Evolutionary conservation across 179 eudicot species (phyloP), one percentile per base, ranked within the genome.

Genomic region (Nepenthes alata): DNA sequence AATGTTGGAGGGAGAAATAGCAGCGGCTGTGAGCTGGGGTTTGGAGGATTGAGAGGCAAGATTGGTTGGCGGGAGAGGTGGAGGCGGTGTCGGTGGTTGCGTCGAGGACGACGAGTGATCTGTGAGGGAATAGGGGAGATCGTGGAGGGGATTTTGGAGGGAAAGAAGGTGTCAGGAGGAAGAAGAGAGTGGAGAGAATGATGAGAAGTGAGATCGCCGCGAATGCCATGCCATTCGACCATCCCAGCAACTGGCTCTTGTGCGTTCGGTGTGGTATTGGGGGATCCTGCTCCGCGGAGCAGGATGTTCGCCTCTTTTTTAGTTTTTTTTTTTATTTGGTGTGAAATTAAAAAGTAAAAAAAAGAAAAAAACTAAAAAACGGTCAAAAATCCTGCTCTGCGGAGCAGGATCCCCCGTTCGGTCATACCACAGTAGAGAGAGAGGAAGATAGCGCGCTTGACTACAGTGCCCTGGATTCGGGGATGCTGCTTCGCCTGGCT

Each of bases 51-150:
- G 81, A 72, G 35, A 76, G 54, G 45, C 79, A 77, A 53, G 81
- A 50, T 13, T 48, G 66, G 11, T 34, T 13, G 35, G 59, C 13
- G 37, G 75, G 47, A 16, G 25, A 16, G 25, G 25, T 16, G 25
- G 25, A 16, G 25, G 25, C 25, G 25, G 25, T 16, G 25, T 16
- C 25, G 61, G 72, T 16, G 62, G 67, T 6, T 39, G 45, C 0
- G 52, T 48, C 47, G 59, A 80, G 79, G 72, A 76, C 82, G 59
- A 73, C 64, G 57, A 79, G 86, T 74, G 75, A 68, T 55, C 88
- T 66, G 66, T 55, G 80, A 15, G 35, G 37, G 11, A 64, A 59
- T 50, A 45, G 64, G 36, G 68, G 65, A 63, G 47, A n/a, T 65
- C 50, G 67, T 57, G 66, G 68, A 57, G 55, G 37, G 16, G 10